A percentile compares a stretch with the other conserved stretches of the same genome.
Evolutionary conservation across 306 rosid species (phyloP).

Genomic region (Quercus glauca): DNA sequence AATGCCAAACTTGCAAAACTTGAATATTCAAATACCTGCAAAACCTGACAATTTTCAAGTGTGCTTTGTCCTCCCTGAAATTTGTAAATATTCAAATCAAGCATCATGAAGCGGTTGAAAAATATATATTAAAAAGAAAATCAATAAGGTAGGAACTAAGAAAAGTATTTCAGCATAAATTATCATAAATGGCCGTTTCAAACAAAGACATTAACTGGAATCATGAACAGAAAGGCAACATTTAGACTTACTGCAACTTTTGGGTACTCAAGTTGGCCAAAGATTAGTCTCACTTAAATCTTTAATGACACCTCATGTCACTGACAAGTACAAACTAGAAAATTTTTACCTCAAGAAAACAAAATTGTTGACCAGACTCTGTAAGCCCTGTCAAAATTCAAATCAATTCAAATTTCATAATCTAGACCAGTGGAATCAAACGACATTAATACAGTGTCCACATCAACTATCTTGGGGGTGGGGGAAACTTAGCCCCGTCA

Average conservation of each 20-base stretch:
- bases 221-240: neutral
- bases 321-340: neutral
- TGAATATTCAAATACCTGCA: conserved; percentile 50
- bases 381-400: too few species aligned
- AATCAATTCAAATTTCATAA: too few species aligned
- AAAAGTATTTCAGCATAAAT: neutral
- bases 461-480: too few species aligned
- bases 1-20: neutral
- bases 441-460: too few species aligned
- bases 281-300: neutral
- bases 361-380: neutral
- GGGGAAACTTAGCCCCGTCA: too few species aligned
- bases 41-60: conserved; percentile 86
- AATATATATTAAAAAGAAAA: conserved; percentile 8
- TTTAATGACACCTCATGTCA: neutral
- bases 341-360: neutral
- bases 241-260: neutral
- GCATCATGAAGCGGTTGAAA: conserved; percentile 1
- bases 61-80: conserved; percentile 93
- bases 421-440: too few species aligned
- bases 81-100: conserved; percentile 31
- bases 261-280: neutral
- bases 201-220: neutral
- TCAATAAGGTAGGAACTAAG: neutral
- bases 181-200: neutral